phyloP scores from a whole-genome alignment of 495 filamentous ascomycete genomes.

The Aspergillus ostianus region DNA sequence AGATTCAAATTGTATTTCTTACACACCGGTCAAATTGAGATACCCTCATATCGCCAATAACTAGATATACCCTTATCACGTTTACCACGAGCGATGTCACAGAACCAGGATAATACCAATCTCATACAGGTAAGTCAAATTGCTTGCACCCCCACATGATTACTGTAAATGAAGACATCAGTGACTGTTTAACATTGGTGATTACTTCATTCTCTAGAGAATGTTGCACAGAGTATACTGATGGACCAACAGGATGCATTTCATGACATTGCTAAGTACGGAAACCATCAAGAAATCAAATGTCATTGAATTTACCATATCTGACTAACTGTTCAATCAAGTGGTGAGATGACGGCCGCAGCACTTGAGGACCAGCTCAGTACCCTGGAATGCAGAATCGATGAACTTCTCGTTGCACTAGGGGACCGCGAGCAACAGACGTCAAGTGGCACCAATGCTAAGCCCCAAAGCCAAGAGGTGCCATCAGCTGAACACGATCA shows the following conservation, averaged over 20 bases:
- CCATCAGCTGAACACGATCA: conserved; percentile 16
- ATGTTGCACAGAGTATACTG: not conserved
- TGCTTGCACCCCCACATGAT: not conserved
- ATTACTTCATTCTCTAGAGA: not conserved
- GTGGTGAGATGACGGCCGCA: conserved; percentile 56
- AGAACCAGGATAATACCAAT: not conserved
- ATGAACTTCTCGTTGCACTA: conserved; percentile 52
- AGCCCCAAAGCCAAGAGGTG: conserved; percentile 6
- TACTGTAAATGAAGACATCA: not conserved
- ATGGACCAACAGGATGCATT: conserved; percentile 1
- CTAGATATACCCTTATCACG: not conserved
- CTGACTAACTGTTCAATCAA: conserved; percentile 18
- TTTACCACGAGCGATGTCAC: not conserved
- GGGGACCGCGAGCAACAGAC: conserved; percentile 23
- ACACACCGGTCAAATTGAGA: too few species aligned
- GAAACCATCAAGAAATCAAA: not conserved
- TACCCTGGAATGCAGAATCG: conserved; percentile 55
- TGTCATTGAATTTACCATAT: not conserved
- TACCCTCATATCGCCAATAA: too few species aligned
- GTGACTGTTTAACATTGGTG: not conserved
- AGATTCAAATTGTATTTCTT: too few species aligned
- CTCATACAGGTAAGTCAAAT: not conserved
- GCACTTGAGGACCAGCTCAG: conserved; percentile 55
- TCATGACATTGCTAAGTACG: conserved; percentile 9
- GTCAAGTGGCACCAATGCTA: conserved; percentile 12